phyloP scores from a whole-genome alignment of 2,329 filamentous ascomycete genomes.

The Aspergillus felis region DNA sequence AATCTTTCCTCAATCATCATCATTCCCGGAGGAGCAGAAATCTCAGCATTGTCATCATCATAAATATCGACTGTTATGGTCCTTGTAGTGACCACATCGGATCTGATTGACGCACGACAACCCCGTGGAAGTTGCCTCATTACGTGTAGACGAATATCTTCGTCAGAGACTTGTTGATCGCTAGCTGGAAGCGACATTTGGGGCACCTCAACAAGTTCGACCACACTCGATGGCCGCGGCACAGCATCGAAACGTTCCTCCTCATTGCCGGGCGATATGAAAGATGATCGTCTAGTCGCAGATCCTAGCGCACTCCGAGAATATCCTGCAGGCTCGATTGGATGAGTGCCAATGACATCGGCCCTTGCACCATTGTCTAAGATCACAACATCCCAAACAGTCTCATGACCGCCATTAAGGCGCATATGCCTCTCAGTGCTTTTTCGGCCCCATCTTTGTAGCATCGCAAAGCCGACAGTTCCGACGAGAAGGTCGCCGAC shows the following conservation, averaged over 20 bases:
- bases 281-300: constrained; percentile 52
- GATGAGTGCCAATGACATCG: constrained; percentile 44
- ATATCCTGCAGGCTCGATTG: constrained; percentile 25
- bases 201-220: constrained; percentile 21
- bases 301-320: constrained; percentile 45
- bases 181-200: constrained; percentile 32
- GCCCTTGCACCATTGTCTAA: constrained; percentile 44
- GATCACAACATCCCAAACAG: constrained; percentile 47
- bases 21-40: constrained; percentile 43
- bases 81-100: constrained; percentile 41
- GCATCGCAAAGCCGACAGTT: constrained; percentile 42
- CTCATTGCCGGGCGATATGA: constrained; percentile 35
- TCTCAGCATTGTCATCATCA: constrained; percentile 39
- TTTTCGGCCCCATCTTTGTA: constrained; percentile 45
- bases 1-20: constrained; percentile 44
- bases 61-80: constrained; percentile 47
- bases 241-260: constrained; percentile 39
- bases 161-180: constrained; percentile 39
- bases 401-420: constrained; percentile 41
- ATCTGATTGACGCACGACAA: constrained; percentile 41
- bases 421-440: constrained; percentile 41
- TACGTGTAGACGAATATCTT: constrained; percentile 47
- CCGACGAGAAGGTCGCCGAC: constrained; percentile 44
- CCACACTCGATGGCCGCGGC: constrained; percentile 27
- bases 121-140: constrained; percentile 42